Conservation (phyloP, 164 flowering plant genomes). For the Nymphaea colorata region DNA sequence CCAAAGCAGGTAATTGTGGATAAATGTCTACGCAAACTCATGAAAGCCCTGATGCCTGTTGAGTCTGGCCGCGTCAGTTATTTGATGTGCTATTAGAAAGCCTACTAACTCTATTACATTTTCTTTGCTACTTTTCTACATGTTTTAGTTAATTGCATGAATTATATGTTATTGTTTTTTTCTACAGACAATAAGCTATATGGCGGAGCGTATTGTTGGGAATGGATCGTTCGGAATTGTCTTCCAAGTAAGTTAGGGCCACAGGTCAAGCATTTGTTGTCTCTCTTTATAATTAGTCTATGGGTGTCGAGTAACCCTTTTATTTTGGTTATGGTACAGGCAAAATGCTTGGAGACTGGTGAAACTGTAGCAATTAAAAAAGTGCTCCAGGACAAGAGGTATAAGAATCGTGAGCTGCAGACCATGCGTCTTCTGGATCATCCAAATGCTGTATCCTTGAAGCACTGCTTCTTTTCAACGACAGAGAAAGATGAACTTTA, state of each 20-base stretch:
- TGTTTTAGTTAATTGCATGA: neutral
- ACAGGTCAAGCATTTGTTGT: slow-evolving; percentile 21
- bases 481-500: slow-evolving; percentile 53
- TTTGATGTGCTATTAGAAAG: too few species aligned
- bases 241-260: slow-evolving; percentile 30
- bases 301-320: neutral
- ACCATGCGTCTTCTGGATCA: slow-evolving; percentile 63
- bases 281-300: neutral
- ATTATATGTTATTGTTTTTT: neutral
- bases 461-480: slow-evolving; percentile 63
- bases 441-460: slow-evolving; percentile 46
- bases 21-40: neutral
- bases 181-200: slow-evolving; percentile 50
- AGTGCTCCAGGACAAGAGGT: slow-evolving; percentile 68
- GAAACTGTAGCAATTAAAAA: slow-evolving; percentile 68
- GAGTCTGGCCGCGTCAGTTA: too few species aligned
- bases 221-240: slow-evolving; percentile 64
- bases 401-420: slow-evolving; percentile 67
- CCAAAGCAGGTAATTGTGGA: slow-evolving; percentile 37
- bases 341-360: slow-evolving; percentile 69
- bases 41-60: neutral
- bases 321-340: slow-evolving; percentile 21
- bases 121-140: too few species aligned
- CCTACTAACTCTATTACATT: too few species aligned
- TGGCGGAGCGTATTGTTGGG: slow-evolving; percentile 67